These are phyloP conservation scores for Nakazawaea wyomingensis DNA, from an alignment of 805 yeast species.

Conservation along the genomic window DNA sequence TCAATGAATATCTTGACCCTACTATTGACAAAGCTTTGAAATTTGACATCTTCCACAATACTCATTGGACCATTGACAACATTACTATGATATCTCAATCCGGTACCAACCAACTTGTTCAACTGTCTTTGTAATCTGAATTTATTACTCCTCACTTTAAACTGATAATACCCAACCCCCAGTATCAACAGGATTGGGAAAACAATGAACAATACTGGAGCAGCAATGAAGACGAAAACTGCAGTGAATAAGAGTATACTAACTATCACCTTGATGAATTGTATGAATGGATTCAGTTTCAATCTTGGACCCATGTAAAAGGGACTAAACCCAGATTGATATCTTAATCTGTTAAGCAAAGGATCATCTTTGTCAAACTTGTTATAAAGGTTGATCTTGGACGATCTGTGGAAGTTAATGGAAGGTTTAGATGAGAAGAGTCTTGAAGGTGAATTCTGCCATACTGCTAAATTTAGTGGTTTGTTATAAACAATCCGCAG, in stretches of 20 bases:
- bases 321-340: too few relatives aligned
- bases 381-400: too few relatives aligned
- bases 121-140: conserved; percentile 19
- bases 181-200: conserved; percentile 28
- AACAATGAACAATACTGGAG: conserved; percentile 25
- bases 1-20: conserved; percentile 8
- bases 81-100: conserved; percentile 16
- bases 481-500: too few relatives aligned
- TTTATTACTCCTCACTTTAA: conserved; percentile 13
- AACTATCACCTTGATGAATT: not conserved
- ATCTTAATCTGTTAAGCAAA: too few relatives aligned
- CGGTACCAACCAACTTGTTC: conserved; percentile 21
- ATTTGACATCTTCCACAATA: not conserved
- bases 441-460: too few relatives aligned
- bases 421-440: too few relatives aligned
- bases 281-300: not conserved
- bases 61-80: not conserved
- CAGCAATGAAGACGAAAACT: conserved; percentile 26
- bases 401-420: too few relatives aligned
- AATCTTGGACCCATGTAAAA: not conserved
- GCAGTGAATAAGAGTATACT: conserved; percentile 11
- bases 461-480: too few relatives aligned
- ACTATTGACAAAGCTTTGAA: conserved; percentile 1
- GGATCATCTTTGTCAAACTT: too few relatives aligned
- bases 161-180: conserved; percentile 17